Evolutionary conservation across 352 stramenopile genomes (phyloP), one percentile per base, ranked within the genome.

Genomic region (Pythium chondricola): DNA sequence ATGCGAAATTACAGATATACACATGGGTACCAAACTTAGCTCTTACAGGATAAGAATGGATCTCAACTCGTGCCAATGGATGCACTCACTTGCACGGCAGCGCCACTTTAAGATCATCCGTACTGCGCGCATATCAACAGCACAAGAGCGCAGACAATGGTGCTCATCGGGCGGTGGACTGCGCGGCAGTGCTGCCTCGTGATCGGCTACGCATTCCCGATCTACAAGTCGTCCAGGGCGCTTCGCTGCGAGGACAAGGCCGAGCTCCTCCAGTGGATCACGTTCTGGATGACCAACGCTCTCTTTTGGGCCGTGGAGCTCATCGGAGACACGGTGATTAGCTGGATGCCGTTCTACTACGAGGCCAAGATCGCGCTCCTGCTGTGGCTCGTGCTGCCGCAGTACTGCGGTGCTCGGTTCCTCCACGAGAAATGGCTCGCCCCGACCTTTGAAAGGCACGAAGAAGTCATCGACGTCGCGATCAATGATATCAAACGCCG

Each of bases 331-430:
- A 73, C 67, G 0, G 47, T 72, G 39, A 65, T 85, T 21, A 56
- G 53, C 2, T 88, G 72, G 71, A 39, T 88, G 42, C 74, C 77
- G 6, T 80, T 89, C 54, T 89, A 89, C 62, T 74, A 71, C 17
- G 77, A 87, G 46, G 69, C 71, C 52, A 89, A 89, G 61, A 70
- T 89, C 47, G 64, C 66, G 38, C 51, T 83, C 14, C 48, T 89
- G n/a, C 65, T 70, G 22, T 89, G 77, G 77, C 69, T 89, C 22
- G 77, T 82, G 24, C 27, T 89, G 37, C 77, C 77, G 9, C 61
- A 65, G 2, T 83, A 78, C 45, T 58, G 62, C 14, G 77, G 77
- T 10, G 70, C 74, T 8, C 41, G 71, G 7, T 18, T 83, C 40
- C 56, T 89, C 49, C 68, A 85, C 45, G 66, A 74, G 9, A 58